A percentile compares a stretch with the other conserved stretches of the same genome.
Evolutionary conservation across 495 filamentous ascomycete genomes (phyloP).

Genomic region (Staphylotrichum longicolle): DNA sequence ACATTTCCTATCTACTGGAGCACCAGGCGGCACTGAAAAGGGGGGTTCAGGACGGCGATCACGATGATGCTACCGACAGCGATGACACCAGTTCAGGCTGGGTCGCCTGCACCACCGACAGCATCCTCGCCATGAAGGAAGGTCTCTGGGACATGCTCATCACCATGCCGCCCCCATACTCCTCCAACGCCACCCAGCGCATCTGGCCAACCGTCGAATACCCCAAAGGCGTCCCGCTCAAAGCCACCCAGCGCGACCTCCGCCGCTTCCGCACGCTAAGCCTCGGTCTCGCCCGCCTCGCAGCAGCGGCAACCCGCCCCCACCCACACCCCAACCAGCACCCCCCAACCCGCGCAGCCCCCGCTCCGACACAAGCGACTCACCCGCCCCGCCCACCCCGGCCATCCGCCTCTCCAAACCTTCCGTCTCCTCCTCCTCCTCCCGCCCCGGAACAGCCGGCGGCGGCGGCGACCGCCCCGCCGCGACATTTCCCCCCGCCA

Average conservation of each 20-base stretch:
- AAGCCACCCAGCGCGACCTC: constrained; percentile 87
- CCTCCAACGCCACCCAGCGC: constrained; percentile 53
- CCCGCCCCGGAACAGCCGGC: constrained; percentile 31
- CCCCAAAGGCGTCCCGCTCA: constrained; percentile 60
- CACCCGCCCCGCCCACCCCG: constrained; percentile 26
- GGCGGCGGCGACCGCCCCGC: constrained; percentile 1
- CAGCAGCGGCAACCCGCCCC: constrained; percentile 26
- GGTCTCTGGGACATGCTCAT: constrained; percentile 85
- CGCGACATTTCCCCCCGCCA: constrained; percentile 9
- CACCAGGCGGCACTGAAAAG: constrained; percentile 43
- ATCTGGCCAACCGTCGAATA: constrained; percentile 73
- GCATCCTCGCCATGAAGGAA: constrained; percentile 78
- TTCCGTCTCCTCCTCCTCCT: not conserved
- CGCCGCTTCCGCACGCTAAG: constrained; percentile 73
- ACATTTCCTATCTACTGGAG: constrained; percentile 74
- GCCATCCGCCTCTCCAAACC: constrained; percentile 28
- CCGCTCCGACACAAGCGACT: constrained; percentile 26
- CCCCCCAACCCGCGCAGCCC: constrained; percentile 21
- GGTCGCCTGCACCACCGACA: constrained; percentile 95
- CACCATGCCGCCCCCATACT: constrained; percentile 65
- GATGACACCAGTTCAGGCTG: constrained; percentile 64
- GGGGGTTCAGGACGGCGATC: constrained; percentile 26
- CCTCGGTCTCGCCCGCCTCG: constrained; percentile 59
- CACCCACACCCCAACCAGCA: constrained; percentile 27
- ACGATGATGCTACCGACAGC: constrained; percentile 18